Evolutionary conservation across 1,284 basidiomycete genomes (phyloP), one percentile per base, ranked within the genome.

Genomic region (Sporisorium iseilematis-ciliati): DNA sequence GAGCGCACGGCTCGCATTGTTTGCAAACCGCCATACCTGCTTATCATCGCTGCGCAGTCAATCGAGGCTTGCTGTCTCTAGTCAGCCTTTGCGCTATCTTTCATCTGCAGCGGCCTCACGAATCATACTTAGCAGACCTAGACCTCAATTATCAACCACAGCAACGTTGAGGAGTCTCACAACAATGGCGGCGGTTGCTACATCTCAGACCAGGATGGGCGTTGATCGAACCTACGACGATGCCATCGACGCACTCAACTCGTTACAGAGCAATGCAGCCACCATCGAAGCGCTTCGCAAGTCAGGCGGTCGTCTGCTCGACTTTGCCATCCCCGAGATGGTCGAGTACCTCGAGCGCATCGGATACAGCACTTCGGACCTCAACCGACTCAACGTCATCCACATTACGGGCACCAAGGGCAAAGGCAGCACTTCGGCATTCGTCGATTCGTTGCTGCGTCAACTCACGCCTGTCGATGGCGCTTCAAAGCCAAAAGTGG

Each of bases 331-430:
- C 53, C 90, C 90, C 18, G 94, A 97, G 86, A 96, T 94, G 91
- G 86, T 93, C 55, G 94, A 97, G 82, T 98, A 97, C 85, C 88
- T 98, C 42, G 87, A 88, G 41, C 89, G 94, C 69, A 93, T 97
- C 83, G 95, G 94, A 21, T 95, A 98, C 86, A 88, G 33, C 45
- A 90, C 92, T 26, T 87, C 89, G 57, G 91, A 95, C 78, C 88
- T 99, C 57, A 95, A 99, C 85, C 87, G 87, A 51, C 88, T 99
- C 71, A 97, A 98, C 85, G 94, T 95, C 60, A 90, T 99, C 35
- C 97, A 99, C 87, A 91, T 99, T 81, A 96, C 97, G 14, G 97
- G 97, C 3, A 99, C 97, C 5, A 99, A 99, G 87, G 97, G 97
- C 49, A 99, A 99, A 85, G 97, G 97, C 3, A 98, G 95, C 3